Evolutionary conservation across 345 rosid species (phyloP), one percentile per base, ranked within the genome.

Genomic region (Linum usitatissimum): DNA sequence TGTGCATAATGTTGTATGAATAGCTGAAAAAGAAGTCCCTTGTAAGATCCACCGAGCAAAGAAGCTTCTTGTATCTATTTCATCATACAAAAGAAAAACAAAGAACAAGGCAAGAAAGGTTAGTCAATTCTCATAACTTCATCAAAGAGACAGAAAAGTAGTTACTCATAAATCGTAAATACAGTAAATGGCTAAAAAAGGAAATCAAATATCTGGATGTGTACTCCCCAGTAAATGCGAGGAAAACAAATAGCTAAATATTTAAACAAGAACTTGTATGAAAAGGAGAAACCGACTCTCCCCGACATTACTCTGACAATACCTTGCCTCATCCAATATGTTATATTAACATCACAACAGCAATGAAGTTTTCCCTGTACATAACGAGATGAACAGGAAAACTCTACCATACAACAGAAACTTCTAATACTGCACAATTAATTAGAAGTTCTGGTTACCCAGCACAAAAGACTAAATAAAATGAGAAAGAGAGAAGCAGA

Each of bases 11-110:
- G 74, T 83, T 72, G 71, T 87, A 93, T 58, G 99, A 83, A 74
- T 93, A 93, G 88, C 99, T 93, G 80, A 84, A 93, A 83, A 84
- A 87, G 91, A 87, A 93, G 85, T 93, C 97, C 87, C 83, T 89
- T 59, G 87, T 79, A 70, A 93, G 97, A 81, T 93, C 97, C 69
- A 93, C 87, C 42, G 80, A 70, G 87, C 90, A 75, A 57, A 93
- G 90, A 63, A 93, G 97, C 86, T 86, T 89, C 91, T 89, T 93
- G 91, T 90, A 93, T 85, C 99, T 90, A 82, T 58, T 53, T 57
- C 67, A 79, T 65, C 73, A 76, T 64, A 64, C 49, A 65, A 73
- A 81, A 62, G 60, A 64, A 65, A 63, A 67, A 66, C 21, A 54
- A 20, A 55, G 51, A 45, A 45, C 51, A 69, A 23, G 55, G 66